Conservation (phyloP, 2,329 filamentous ascomycete species). For the Helotiales sp. region DNA sequence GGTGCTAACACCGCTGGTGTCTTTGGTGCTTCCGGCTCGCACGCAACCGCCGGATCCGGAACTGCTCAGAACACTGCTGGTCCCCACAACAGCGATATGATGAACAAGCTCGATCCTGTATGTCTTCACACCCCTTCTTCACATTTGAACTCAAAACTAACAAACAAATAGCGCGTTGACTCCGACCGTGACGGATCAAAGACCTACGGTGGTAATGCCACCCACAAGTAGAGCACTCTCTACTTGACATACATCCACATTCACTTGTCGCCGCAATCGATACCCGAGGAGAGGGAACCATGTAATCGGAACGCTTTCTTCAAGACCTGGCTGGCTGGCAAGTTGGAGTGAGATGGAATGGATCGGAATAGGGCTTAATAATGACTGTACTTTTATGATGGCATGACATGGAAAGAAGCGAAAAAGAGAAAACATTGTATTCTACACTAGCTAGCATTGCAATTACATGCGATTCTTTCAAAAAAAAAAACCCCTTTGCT, state of each 20-base stretch:
- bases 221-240: conserved; percentile 38
- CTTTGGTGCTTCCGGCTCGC: conserved; percentile 41
- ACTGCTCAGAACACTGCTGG: conserved; percentile 53
- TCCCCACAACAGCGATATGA: conserved; percentile 56
- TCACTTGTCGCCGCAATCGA: not conserved
- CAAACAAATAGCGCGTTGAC: conserved; percentile 52
- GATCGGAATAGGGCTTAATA: not conserved
- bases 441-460: not conserved
- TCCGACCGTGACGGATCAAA: conserved; percentile 59
- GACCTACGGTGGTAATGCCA: conserved; percentile 60
- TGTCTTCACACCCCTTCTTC: not conserved
- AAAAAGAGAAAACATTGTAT: not conserved
- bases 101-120: conserved; percentile 53
- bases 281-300: conserved; percentile 22
- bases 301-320: conserved; percentile 21
- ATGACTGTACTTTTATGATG: conserved; percentile 1
- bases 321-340: not conserved
- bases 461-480: not conserved
- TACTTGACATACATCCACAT: not conserved
- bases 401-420: not conserved
- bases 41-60: conserved; percentile 41
- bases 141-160: not conserved
- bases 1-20: conserved; percentile 35
- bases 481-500: too few species aligned
- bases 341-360: not conserved